phyloP scores from a whole-genome alignment of 2,329 filamentous ascomycete species.

The Lasiodiplodia theobromae region DNA sequence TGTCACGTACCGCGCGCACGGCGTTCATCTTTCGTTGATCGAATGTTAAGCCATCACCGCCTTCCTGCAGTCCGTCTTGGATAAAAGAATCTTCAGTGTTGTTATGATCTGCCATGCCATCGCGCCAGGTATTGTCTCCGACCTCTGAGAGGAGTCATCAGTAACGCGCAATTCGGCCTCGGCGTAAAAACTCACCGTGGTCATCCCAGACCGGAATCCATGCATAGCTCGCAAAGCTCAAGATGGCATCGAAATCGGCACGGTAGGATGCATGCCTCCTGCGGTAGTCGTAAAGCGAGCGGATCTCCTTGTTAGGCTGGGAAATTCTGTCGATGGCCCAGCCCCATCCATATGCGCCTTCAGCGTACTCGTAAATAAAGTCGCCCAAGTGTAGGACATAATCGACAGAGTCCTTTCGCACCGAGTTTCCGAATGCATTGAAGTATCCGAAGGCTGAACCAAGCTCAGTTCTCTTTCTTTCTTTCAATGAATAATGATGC shows the following conservation, averaged over 20 bases:
- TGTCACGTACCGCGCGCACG: constrained; percentile 43
- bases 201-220: constrained; percentile 53
- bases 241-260: constrained; percentile 50
- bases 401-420: constrained; percentile 49
- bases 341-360: constrained; percentile 47
- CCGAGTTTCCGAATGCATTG: constrained; percentile 56
- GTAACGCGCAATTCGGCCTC: background rate
- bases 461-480: background rate
- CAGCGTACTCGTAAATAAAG: constrained; percentile 53
- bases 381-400: constrained; percentile 52
- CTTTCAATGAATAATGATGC: background rate
- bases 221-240: constrained; percentile 49
- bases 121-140: constrained; percentile 51
- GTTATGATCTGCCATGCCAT: constrained; percentile 49
- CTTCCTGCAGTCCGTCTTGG: constrained; percentile 37
- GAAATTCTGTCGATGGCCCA: constrained; percentile 42
- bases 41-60: constrained; percentile 43
- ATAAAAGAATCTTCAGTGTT: constrained; percentile 54
- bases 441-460: constrained; percentile 54
- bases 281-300: constrained; percentile 55
- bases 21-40: constrained; percentile 57
- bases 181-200: constrained; percentile 35
- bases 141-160: constrained; percentile 39
- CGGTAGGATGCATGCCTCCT: constrained; percentile 50
- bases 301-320: constrained; percentile 47